These are phyloP conservation scores for Fomitopsis serialis DNA, from an alignment of 768 basidiomycete species.

Conservation along the genomic window DNA sequence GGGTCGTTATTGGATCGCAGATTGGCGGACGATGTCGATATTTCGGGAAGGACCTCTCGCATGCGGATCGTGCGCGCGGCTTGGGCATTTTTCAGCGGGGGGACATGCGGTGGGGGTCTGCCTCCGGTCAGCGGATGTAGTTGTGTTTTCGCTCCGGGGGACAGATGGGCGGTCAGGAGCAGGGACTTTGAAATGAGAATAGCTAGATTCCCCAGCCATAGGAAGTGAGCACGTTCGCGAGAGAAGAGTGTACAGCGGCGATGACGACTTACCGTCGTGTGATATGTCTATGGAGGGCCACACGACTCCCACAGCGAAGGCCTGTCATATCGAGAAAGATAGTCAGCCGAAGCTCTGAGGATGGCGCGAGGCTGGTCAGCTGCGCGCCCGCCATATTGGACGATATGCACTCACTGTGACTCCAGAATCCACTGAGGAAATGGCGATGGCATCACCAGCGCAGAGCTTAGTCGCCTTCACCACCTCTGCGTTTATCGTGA, in stretches of 20 bases:
- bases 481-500: constrained; percentile 57
- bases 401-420: constrained; percentile 29
- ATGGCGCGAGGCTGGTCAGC: neutral
- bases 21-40: neutral
- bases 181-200: constrained; percentile 51
- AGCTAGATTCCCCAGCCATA: constrained; percentile 30
- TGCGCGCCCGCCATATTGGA: neutral
- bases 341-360: neutral
- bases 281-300: constrained; percentile 72
- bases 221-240: neutral
- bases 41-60: constrained; percentile 35
- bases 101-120: constrained; percentile 39
- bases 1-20: neutral
- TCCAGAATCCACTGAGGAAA: constrained; percentile 35
- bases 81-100: constrained; percentile 42
- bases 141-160: constrained; percentile 41
- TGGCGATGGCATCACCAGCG: constrained; percentile 64
- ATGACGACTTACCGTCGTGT: constrained; percentile 45
- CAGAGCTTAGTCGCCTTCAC: constrained; percentile 56
- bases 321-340: constrained; percentile 27
- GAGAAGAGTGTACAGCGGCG: constrained; percentile 2
- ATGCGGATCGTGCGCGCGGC: constrained; percentile 51
- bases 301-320: constrained; percentile 61
- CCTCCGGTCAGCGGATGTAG: constrained; percentile 33
- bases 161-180: constrained; percentile 55